These are phyloP conservation scores for Magnolia sinica DNA, from an alignment of 164 flowering plant species.

Conservation along the genomic window DNA sequence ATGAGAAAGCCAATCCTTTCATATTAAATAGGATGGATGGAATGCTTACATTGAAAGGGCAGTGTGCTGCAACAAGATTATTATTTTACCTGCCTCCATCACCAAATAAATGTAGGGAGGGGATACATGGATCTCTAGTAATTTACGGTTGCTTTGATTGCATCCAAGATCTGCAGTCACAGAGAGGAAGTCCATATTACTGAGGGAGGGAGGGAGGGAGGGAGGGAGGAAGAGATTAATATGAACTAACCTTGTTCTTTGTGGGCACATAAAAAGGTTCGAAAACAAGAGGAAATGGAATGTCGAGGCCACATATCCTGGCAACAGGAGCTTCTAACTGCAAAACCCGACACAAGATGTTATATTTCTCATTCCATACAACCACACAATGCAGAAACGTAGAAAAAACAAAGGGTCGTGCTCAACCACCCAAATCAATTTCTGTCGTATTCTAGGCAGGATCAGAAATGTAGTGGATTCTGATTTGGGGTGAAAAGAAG, in stretches of 20 bases:
- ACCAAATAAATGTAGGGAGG: neutral
- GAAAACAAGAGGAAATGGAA: slow-evolving; percentile 93
- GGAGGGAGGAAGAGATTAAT: neutral
- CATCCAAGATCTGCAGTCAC: slow-evolving; percentile 55
- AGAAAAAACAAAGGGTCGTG: no score
- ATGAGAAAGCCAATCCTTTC: no score
- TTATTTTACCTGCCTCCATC: no score
- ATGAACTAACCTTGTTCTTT: slow-evolving; percentile 66
- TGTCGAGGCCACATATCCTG: slow-evolving; percentile 88
- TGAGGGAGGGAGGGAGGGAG: neutral
- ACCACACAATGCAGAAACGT: neutral
- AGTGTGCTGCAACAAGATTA: no score
- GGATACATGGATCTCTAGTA: slow-evolving; percentile 31
- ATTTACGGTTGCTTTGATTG: slow-evolving; percentile 72
- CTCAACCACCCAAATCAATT: no score
- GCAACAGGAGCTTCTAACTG: slow-evolving; percentile 96
- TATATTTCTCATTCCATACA: neutral
- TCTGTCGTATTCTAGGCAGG: no score
- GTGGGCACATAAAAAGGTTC: slow-evolving; percentile 96
- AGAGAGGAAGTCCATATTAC: neutral
- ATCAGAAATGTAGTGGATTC: no score
- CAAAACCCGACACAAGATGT: slow-evolving; percentile 11
- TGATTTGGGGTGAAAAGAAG: no score
- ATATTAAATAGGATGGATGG: no score
- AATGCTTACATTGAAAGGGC: no score